phyloP scores from a whole-genome alignment of 805 yeast species.

The Starmerella sirachaensis region DNA sequence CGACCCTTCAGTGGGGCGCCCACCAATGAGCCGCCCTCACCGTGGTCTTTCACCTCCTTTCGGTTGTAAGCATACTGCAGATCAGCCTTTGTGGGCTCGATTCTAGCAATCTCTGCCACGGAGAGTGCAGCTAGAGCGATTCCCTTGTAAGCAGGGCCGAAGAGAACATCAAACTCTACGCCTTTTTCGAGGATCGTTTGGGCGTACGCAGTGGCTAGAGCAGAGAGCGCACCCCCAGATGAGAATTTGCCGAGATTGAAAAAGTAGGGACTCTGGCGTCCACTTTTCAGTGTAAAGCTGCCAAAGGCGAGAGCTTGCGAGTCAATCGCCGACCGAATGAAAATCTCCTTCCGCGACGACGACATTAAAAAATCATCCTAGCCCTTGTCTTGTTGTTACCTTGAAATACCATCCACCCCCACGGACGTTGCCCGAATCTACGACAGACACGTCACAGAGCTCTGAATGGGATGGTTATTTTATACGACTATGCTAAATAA shows the following conservation, averaged over 20 bases:
- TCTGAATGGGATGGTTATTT: no score
- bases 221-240: slow-evolving; percentile 66
- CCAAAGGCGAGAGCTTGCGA: slow-evolving; percentile 81
- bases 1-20: slow-evolving; percentile 67
- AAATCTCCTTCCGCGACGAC: slow-evolving; percentile 30
- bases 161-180: slow-evolving; percentile 74
- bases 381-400: no score
- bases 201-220: slow-evolving; percentile 81
- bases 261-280: slow-evolving; percentile 90
- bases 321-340: slow-evolving; percentile 71
- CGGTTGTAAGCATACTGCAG: slow-evolving; percentile 90
- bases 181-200: slow-evolving; percentile 71
- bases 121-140: slow-evolving; percentile 91
- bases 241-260: slow-evolving; percentile 86
- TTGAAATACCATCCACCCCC: no score
- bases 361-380: no score
- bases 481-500: no score
- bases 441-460: no score
- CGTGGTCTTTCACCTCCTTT: slow-evolving; percentile 81
- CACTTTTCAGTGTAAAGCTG: slow-evolving; percentile 77
- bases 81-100: slow-evolving; percentile 53
- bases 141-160: slow-evolving; percentile 98
- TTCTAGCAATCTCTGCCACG: slow-evolving; percentile 81
- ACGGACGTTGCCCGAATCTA: no score
- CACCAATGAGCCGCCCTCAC: slow-evolving; percentile 93